Conservation (phyloP, 345 rosid genomes). For the Rhodamnia argentea region DNA sequence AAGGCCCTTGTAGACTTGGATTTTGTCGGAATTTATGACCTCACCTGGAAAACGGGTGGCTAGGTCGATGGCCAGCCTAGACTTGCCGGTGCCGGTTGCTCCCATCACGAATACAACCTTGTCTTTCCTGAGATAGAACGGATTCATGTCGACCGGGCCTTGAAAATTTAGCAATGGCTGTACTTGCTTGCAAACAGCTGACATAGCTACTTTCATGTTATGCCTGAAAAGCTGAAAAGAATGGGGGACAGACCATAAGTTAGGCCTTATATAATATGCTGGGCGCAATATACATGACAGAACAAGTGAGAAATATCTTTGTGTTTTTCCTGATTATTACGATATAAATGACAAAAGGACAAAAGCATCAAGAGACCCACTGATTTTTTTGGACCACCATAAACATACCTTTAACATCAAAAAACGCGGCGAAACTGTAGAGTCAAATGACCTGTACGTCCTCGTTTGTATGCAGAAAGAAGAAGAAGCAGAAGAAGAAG, state of each 20-base stretch:
- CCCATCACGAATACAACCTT: slow-evolving; percentile 75
- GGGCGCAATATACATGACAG: not conserved
- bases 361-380: not conserved
- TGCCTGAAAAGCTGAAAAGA: not conserved
- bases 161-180: slow-evolving; percentile 40
- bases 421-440: slow-evolving; percentile 2
- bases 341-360: not conserved
- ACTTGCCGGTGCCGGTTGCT: slow-evolving; percentile 88
- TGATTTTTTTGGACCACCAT: not conserved
- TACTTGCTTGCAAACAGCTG: slow-evolving; percentile 32
- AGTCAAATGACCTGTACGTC: not conserved
- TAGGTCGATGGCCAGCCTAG: slow-evolving; percentile 71
- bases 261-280: not conserved
- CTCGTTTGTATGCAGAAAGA: not conserved
- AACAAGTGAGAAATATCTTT: not conserved
- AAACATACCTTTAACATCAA: slow-evolving; percentile 2
- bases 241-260: not conserved
- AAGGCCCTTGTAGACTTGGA: slow-evolving; percentile 72
- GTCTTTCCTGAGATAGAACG: slow-evolving; percentile 51
- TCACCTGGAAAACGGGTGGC: slow-evolving; percentile 70
- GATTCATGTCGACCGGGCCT: slow-evolving; percentile 20
- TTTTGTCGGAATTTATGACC: slow-evolving; percentile 78
- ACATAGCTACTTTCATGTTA: slow-evolving; percentile 33
- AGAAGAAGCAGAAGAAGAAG: not conserved
- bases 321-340: not conserved